A percentile compares a stretch with the other conserved stretches of the same genome.
phyloP scores from a whole-genome alignment of 2,329 filamentous ascomycete genomes.

The Shiraia sp. region DNA sequence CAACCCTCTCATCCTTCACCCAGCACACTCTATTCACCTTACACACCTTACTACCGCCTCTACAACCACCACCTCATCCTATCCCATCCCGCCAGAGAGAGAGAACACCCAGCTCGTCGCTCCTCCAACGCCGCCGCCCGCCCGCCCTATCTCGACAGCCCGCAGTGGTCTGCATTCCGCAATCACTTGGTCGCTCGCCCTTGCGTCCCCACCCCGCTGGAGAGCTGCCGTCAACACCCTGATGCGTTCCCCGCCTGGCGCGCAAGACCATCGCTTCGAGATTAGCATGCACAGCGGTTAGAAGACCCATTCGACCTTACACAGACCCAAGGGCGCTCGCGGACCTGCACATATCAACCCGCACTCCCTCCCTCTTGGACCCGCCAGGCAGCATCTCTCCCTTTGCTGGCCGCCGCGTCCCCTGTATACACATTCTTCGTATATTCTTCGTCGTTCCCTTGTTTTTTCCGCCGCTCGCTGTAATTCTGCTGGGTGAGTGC shows the following conservation, averaged over 20 bases:
- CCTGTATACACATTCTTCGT: conserved; percentile 31
- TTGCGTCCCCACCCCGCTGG: conserved; percentile 34
- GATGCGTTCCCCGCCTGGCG: conserved; percentile 46
- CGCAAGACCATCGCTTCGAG: conserved; percentile 44
- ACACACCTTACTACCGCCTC: too few relatives aligned
- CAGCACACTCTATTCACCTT: neutral
- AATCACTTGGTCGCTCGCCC: conserved; percentile 29
- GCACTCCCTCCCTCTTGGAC: conserved; percentile 19
- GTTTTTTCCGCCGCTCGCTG: too few relatives aligned
- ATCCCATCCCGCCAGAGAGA: too few relatives aligned
- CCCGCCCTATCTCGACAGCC: conserved; percentile 2
- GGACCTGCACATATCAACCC: conserved; percentile 34
- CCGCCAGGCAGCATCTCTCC: conserved; percentile 18
- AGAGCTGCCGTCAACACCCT: conserved; percentile 28
- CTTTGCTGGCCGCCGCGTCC: conserved; percentile 29
- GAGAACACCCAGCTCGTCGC: conserved; percentile 2
- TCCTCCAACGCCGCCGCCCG: neutral
- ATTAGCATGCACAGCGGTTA: conserved; percentile 45
- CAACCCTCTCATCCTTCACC: neutral
- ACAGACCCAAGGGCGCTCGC: conserved; percentile 34
- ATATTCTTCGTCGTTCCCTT: conserved; percentile 23
- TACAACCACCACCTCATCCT: too few relatives aligned
- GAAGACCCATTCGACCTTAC: conserved; percentile 29
- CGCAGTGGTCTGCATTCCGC: conserved; percentile 24
- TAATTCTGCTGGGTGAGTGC: too few relatives aligned